A percentile compares a stretch with the other conserved stretches of the same genome.
Evolutionary conservation across 805 yeast species (phyloP).

Genomic region (Schizosaccharomyces osmophilus): DNA sequence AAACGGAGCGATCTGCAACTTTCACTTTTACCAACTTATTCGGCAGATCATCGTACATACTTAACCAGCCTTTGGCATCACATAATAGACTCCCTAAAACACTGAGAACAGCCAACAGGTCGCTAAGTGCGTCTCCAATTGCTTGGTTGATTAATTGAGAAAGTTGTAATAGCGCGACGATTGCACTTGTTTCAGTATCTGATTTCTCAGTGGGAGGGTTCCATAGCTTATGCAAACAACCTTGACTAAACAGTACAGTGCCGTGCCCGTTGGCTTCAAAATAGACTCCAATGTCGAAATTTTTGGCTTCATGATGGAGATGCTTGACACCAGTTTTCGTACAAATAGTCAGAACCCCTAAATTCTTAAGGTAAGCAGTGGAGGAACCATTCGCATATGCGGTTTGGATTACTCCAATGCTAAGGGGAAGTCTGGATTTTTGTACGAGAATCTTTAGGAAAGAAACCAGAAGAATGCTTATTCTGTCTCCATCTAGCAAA

Average conservation of each 20-base stretch:
- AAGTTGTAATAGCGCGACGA: conserved; percentile 32
- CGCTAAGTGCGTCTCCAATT: conserved; percentile 97
- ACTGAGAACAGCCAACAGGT: conserved; percentile 50
- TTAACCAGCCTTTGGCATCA: conserved; percentile 49
- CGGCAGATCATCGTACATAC: conserved; percentile 61
- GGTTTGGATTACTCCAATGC: conserved; percentile 76
- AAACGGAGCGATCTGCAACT: conserved; percentile 57
- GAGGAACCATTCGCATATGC: conserved; percentile 95
- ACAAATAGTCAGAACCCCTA: conserved; percentile 57
- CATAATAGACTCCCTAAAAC: conserved; percentile 32
- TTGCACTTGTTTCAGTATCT: conserved; percentile 21
- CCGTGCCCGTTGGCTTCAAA: conserved; percentile 99
- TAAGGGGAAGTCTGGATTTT: conserved; percentile 18
- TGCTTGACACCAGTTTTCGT: conserved; percentile 95
- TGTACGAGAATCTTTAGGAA: conserved; percentile 30
- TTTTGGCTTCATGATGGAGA: conserved; percentile 68
- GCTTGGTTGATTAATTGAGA: conserved; percentile 72
- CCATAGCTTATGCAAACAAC: conserved; percentile 18
- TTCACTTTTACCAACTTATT: conserved; percentile 58
- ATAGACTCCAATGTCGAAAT: conserved; percentile 72
- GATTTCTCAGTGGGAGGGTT: conserved; percentile 17
- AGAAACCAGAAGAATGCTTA: conserved; percentile 59
- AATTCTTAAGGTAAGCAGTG: conserved; percentile 39
- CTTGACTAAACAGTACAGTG: conserved; percentile 57
- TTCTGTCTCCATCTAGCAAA: conserved; percentile 73